Percentiles rank a stretch among this genome's conserved stretches.
These are phyloP conservation scores for Pseudogymnoascus sp. DNA, from an alignment of 2,329 filamentous ascomycete species.

Conservation along the genomic window DNA sequence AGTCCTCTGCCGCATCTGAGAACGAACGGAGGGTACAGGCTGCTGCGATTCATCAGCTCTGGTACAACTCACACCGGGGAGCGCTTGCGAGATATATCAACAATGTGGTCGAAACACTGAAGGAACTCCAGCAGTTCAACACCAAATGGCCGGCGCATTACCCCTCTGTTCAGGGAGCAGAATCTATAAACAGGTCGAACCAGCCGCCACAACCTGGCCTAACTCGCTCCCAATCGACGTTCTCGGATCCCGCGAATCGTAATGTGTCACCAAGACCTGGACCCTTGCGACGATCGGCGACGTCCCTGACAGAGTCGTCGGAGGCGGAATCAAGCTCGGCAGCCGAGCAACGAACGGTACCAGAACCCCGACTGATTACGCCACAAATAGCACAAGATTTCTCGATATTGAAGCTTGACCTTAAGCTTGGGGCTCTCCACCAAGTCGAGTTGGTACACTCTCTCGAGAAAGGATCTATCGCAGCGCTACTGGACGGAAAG, in stretches of 20 bases:
- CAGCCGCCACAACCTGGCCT: slow-evolving; percentile 48
- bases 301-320: slow-evolving; percentile 51
- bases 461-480: slow-evolving; percentile 83
- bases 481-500: slow-evolving; percentile 83
- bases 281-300: slow-evolving; percentile 59
- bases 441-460: slow-evolving; percentile 92
- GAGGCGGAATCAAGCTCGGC: slow-evolving; percentile 64
- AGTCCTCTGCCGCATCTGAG: slow-evolving; percentile 36
- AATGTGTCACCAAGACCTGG: slow-evolving; percentile 34
- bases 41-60: slow-evolving; percentile 82
- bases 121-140: slow-evolving; percentile 81
- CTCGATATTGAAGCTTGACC: slow-evolving; percentile 86
- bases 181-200: slow-evolving; percentile 34
- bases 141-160: slow-evolving; percentile 90
- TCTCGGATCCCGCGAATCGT: slow-evolving; percentile 23
- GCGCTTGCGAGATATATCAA: slow-evolving; percentile 82
- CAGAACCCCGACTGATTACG: slow-evolving; percentile 77
- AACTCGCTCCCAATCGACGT: slow-evolving; percentile 52
- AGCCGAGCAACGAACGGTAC: slow-evolving; percentile 49
- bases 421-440: slow-evolving; percentile 79
- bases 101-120: slow-evolving; percentile 74
- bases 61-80: slow-evolving; percentile 87
- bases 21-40: slow-evolving; percentile 61
- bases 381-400: slow-evolving; percentile 94
- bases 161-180: slow-evolving; percentile 66